Percentiles rank a stretch among this genome's conserved stretches.
Conservation (phyloP, 1,139 yeast species). For the Scheffersomyces illinoinensis region DNA sequence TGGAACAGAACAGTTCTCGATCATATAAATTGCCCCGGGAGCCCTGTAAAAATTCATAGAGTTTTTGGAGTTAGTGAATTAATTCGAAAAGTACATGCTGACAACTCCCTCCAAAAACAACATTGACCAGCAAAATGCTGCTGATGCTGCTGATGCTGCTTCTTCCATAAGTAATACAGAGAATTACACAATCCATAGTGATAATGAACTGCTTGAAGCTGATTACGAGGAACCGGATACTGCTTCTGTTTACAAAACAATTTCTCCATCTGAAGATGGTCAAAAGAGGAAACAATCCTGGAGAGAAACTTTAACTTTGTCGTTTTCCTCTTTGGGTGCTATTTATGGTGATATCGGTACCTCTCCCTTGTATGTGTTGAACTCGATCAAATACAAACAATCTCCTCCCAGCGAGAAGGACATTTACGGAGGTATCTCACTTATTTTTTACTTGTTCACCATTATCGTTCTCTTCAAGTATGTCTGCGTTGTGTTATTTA, state of each 20-base stretch:
- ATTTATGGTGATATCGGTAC: constrained; percentile 66
- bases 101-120: constrained; percentile 5
- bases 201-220: constrained; percentile 2
- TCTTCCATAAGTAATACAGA: constrained; percentile 2
- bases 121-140: constrained; percentile 5
- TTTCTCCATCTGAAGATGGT: background rate
- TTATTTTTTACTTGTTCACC: constrained; percentile 57
- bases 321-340: constrained; percentile 51
- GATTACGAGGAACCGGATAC: constrained; percentile 15
- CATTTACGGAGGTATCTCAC: constrained; percentile 51
- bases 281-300: constrained; percentile 17
- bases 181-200: constrained; percentile 1
- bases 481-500: constrained; percentile 43
- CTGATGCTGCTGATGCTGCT: constrained; percentile 1
- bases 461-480: constrained; percentile 55
- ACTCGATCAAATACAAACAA: constrained; percentile 41
- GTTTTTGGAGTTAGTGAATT: background rate
- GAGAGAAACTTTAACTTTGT: constrained; percentile 23
- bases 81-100: constrained; percentile 1
- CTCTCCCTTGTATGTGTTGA: constrained; percentile 55
- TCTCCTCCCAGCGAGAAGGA: constrained; percentile 37
- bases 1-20: background rate
- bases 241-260: constrained; percentile 3
- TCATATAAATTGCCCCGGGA: background rate
- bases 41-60: background rate